These are phyloP conservation scores for Coemansia sp. DNA, from an alignment of 371 early-diverging fungal genomes.

Conservation along the genomic window DNA sequence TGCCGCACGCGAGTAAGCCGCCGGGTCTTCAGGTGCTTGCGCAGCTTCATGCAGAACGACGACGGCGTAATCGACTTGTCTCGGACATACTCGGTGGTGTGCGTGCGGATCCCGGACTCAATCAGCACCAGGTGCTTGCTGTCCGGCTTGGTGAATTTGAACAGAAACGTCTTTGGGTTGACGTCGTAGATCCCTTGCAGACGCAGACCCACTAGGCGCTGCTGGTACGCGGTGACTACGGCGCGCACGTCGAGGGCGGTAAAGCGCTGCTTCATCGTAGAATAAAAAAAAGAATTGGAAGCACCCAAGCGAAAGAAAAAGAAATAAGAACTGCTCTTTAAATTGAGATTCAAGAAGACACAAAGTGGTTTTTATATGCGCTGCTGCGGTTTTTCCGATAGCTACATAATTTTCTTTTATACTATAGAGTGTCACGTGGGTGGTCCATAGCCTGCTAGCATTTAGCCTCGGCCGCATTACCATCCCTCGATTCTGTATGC, in stretches of 20 bases:
- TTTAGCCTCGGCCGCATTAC: neutral
- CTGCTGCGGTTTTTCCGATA: neutral
- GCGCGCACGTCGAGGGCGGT: slow-evolving; percentile 86
- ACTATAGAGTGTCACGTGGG: neutral
- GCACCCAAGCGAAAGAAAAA: neutral
- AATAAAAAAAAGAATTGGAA: neutral
- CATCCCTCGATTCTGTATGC: too few species aligned
- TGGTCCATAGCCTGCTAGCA: neutral
- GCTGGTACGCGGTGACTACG: slow-evolving; percentile 65
- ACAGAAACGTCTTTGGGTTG: slow-evolving; percentile 82
- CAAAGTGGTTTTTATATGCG: too few species aligned
- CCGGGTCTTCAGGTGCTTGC: slow-evolving; percentile 87
- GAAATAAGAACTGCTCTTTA: neutral
- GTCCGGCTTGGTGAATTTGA: slow-evolving; percentile 92
- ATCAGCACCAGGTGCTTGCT: slow-evolving; percentile 85
- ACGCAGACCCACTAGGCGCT: slow-evolving; percentile 77
- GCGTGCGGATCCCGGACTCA: slow-evolving; percentile 92
- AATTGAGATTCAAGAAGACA: too few species aligned
- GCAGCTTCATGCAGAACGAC: slow-evolving; percentile 84
- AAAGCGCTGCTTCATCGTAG: slow-evolving; percentile 64
- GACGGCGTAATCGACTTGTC: slow-evolving; percentile 88
- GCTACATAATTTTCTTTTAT: neutral
- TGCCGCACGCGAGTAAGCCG: slow-evolving; percentile 81
- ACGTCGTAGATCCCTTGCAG: slow-evolving; percentile 95
- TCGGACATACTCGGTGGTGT: slow-evolving; percentile 84